Evolutionary conservation across 1,284 basidiomycete species (phyloP).

Genomic region (Austroboletus novae-zelandiae): DNA sequence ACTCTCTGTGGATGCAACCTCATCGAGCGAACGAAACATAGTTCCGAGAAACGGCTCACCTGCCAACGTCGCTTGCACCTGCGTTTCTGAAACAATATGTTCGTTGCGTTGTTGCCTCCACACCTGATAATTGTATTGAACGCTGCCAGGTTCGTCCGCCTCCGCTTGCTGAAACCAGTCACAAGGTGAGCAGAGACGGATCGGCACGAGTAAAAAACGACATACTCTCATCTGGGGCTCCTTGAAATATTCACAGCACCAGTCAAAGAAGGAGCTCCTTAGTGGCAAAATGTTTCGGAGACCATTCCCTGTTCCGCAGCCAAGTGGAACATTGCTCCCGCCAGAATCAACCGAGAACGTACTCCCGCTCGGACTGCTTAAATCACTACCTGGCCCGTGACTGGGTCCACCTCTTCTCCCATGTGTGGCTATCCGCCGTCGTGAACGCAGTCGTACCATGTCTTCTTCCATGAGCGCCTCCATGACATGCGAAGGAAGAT

Average conservation of each 20-base stretch:
- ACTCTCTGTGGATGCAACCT: constrained; percentile 34
- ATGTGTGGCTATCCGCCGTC: constrained; percentile 49
- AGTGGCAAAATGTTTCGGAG: constrained; percentile 79
- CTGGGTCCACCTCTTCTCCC: constrained; percentile 34
- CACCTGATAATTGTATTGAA: constrained; percentile 92
- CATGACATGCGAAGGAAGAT: constrained; percentile 73
- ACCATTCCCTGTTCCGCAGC: constrained; percentile 69
- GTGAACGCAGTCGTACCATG: constrained; percentile 78
- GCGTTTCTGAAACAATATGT: constrained; percentile 70
- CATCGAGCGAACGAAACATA: constrained; percentile 3
- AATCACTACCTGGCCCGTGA: constrained; percentile 18
- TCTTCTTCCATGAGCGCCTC: constrained; percentile 88
- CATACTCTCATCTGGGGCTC: constrained; percentile 96
- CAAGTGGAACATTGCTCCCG: constrained; percentile 59
- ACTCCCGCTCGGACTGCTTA: constrained; percentile 69
- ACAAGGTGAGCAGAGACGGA: constrained; percentile 9
- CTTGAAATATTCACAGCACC: constrained; percentile 97
- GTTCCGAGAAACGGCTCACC: constrained; percentile 46
- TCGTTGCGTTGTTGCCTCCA: constrained; percentile 96
- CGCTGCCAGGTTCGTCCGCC: constrained; percentile 91
- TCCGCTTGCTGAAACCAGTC: constrained; percentile 71
- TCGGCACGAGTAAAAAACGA: constrained; percentile 14
- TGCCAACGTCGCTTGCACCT: constrained; percentile 66
- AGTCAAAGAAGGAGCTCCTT: constrained; percentile 92
- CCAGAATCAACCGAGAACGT: constrained; percentile 71